phyloP scores from a whole-genome alignment of 257 asterid species.

The Salvia hispanica region DNA sequence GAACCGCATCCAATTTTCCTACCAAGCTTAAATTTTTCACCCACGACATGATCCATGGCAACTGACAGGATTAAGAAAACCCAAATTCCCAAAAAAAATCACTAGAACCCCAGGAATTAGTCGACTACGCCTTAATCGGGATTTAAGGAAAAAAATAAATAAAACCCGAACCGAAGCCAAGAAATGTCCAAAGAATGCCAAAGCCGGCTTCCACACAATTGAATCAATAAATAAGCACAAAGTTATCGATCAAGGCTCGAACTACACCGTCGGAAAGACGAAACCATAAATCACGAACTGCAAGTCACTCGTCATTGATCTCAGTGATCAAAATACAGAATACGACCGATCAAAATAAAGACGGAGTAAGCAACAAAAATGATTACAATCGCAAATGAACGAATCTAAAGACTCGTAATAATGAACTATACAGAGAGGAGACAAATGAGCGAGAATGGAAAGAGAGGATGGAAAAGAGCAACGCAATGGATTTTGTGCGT shows the following conservation, averaged over 20 bases:
- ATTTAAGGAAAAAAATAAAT: neutral
- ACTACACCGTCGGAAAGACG: too few species aligned
- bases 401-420: conserved; percentile 28
- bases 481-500: too few species aligned
- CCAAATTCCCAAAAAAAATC: conserved; percentile 24
- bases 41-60: conserved; percentile 79
- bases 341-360: too few species aligned
- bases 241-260: too few species aligned
- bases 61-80: conserved; percentile 33
- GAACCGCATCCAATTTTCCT: conserved; percentile 97
- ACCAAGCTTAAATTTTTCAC: conserved; percentile 91
- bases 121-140: conserved; percentile 24
- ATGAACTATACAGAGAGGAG: conserved; percentile 38
- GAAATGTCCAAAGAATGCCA: conserved; percentile 20
- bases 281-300: too few species aligned
- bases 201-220: neutral
- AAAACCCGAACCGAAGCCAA: conserved; percentile 29
- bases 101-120: conserved; percentile 24
- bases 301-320: too few species aligned
- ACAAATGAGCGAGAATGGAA: conserved; percentile 59
- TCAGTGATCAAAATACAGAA: too few species aligned
- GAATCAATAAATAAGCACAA: too few species aligned
- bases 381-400: neutral
- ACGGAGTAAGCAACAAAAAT: too few species aligned
- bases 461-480: too few species aligned